These are phyloP conservation scores for Harringtonia aguacate DNA, from an alignment of 2,329 filamentous ascomycete species.

Conservation along the genomic window DNA sequence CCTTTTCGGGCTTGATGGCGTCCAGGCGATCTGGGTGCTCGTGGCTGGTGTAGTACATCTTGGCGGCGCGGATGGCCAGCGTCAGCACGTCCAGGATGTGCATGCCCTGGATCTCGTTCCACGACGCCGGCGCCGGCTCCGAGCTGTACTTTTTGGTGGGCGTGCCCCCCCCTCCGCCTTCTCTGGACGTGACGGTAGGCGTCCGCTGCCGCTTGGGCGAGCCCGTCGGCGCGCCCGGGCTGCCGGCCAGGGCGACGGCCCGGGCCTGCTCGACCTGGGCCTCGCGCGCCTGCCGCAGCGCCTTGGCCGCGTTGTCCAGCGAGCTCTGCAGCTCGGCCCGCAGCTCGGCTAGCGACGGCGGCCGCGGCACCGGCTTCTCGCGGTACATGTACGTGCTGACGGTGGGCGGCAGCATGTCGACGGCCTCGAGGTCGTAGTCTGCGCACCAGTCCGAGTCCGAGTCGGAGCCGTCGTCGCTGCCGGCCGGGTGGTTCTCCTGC, in stretches of 20 bases:
- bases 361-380: conserved; percentile 69
- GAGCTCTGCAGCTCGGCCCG: conserved; percentile 56
- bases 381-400: conserved; percentile 90
- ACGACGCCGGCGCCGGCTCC: conserved; percentile 40
- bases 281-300: conserved; percentile 48
- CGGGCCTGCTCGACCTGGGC: conserved; percentile 16
- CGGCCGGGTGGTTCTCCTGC: conserved; percentile 17
- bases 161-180: no score
- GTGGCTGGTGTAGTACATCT: conserved; percentile 92
- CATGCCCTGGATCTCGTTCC: conserved; percentile 83
- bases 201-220: no score
- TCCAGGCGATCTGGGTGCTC: conserved; percentile 78
- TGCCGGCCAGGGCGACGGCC: conserved; percentile 5
- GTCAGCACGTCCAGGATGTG: conserved; percentile 89
- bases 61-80: conserved; percentile 87
- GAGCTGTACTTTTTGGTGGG: conserved; percentile 3
- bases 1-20: conserved; percentile 76
- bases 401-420: conserved; percentile 87
- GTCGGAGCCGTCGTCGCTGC: conserved; percentile 21
- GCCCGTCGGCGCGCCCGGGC: conserved; percentile 11
- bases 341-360: conserved; percentile 72
- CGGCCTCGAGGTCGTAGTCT: conserved; percentile 51
- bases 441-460: conserved; percentile 28
- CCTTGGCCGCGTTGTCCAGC: conserved; percentile 57
- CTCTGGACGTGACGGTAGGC: no score